phyloP scores from a whole-genome alignment of 805 yeast species.

The Debaryomyces castellii region DNA sequence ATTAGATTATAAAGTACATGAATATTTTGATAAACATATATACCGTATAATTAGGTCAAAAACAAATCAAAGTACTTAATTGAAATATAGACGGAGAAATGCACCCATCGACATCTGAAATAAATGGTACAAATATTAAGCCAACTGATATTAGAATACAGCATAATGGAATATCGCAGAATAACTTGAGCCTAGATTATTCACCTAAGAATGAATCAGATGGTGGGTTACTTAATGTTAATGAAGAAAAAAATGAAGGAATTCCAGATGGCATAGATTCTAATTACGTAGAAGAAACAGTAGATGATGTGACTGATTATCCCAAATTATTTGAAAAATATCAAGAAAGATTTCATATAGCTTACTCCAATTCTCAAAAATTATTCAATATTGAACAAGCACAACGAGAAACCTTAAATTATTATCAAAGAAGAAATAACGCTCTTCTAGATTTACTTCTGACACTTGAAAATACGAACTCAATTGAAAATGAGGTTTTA shows the following conservation, averaged over 20 bases:
- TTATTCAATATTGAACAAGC: slow-evolving; percentile 32
- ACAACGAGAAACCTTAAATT: slow-evolving; percentile 33
- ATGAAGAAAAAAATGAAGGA: background rate
- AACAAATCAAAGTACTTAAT: too few relatives aligned
- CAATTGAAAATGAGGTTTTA: slow-evolving; percentile 2
- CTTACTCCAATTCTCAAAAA: slow-evolving; percentile 20
- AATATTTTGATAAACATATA: background rate
- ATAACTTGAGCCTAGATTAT: background rate
- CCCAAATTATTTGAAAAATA: slow-evolving; percentile 25
- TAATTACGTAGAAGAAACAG: background rate
- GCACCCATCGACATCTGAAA: background rate
- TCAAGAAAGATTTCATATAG: slow-evolving; percentile 23
- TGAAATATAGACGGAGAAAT: too few relatives aligned
- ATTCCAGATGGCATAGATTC: background rate
- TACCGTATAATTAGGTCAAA: too few relatives aligned
- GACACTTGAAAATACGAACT: background rate
- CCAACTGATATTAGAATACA: background rate
- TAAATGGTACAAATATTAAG: background rate
- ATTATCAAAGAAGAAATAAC: slow-evolving; percentile 35
- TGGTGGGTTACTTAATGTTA: background rate
- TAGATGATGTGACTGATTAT: slow-evolving; percentile 15
- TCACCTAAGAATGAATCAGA: background rate
- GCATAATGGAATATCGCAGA: background rate
- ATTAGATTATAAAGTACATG: background rate
- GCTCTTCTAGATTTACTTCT: slow-evolving; percentile 31